Evolutionary conservation across 1,284 basidiomycete species (phyloP), one percentile per base, ranked within the genome.

Genomic region (Trichosporon asahii): DNA sequence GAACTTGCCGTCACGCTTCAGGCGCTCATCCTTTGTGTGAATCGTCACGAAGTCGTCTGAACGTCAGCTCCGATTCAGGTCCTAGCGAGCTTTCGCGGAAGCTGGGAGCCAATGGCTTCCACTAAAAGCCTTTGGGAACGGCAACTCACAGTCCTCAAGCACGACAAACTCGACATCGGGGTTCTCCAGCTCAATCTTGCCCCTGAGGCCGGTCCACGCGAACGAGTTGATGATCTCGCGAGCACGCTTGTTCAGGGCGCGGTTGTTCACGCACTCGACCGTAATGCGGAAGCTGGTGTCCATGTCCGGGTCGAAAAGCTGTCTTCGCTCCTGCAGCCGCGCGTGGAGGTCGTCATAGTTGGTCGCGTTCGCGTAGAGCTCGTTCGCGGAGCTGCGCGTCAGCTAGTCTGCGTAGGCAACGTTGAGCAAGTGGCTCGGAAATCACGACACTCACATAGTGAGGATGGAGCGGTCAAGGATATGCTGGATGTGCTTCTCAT

Each of bases 71-170:
- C 5, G 12, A 6, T 15, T 5, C 15, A 18, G 12, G 1, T n/a
- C 6, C 18, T 6, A 44, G 12, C 2, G 18, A 44, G 40, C 40
- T 44, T 8, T n/a, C 6, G 40, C 15, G 40, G 18, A 18, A n/a
- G 40, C 40, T 4, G 25, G 21, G 21, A 25, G 21, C 11, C 14
- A 3, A n/a, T n/a, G n/a, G n/a, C n/a, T n/a, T n/a, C n/a, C n/a
- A n/a, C n/a, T n/a, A n/a, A n/a, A n/a, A n/a, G n/a, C n/a, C n/a
- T n/a, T n/a, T n/a, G n/a, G n/a, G n/a, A n/a, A n/a, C n/a, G n/a
- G n/a, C n/a, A n/a, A 68, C 70, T 67, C 55, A 93, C 94, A 98
- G 85, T 99, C 97, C 85, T 99, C 96, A 73, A 92, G 92, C 46
- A 92, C 89, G 3, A 89, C 88, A 67, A 95, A 86, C 29, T 89